Evolutionary conservation across 352 stramenopile species (phyloP).

Genomic region (Phytopythium boreale): DNA sequence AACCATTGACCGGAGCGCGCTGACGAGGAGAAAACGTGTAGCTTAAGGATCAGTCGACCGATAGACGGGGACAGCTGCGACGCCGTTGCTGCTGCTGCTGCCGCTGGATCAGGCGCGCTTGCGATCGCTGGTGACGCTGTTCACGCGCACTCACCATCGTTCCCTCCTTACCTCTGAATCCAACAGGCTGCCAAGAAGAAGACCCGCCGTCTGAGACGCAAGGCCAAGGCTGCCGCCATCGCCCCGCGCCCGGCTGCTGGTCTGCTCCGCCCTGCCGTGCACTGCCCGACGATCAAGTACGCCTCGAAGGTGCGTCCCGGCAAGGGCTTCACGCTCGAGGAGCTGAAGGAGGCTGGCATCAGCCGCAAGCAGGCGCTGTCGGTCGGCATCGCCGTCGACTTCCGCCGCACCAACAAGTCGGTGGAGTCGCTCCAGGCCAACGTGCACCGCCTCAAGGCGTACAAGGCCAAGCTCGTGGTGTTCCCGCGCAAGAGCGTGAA

Average conservation of each 20-base stretch:
- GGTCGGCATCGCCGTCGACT: conserved; percentile 99
- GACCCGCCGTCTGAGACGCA: conserved; percentile 92
- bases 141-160: not conserved
- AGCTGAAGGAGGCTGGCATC: conserved; percentile 98
- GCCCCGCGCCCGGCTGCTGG: conserved; percentile 95
- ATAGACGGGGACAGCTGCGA: too few relatives aligned
- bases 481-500: conserved; percentile 97
- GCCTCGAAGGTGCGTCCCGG: conserved; percentile 97
- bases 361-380: conserved; percentile 94
- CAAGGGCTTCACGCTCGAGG: conserved; percentile 98
- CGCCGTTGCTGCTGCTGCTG: not conserved
- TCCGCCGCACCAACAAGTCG: conserved; percentile 97
- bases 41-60: too few relatives aligned
- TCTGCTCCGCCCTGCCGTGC: conserved; percentile 95
- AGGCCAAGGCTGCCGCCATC: conserved; percentile 97
- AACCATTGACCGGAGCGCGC: too few relatives aligned
- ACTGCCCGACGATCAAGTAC: conserved; percentile 98
- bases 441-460: conserved; percentile 98
- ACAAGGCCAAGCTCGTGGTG: conserved; percentile 98
- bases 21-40: not conserved
- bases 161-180: not conserved
- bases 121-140: not conserved
- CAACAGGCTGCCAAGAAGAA: conserved; percentile 97
- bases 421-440: conserved; percentile 96
- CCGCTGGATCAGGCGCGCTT: not conserved